A percentile compares a stretch with the other conserved stretches of the same genome.
Evolutionary conservation across 75 land plant species (phyloP).

Genomic region (Adiantum capillusveneris): DNA sequence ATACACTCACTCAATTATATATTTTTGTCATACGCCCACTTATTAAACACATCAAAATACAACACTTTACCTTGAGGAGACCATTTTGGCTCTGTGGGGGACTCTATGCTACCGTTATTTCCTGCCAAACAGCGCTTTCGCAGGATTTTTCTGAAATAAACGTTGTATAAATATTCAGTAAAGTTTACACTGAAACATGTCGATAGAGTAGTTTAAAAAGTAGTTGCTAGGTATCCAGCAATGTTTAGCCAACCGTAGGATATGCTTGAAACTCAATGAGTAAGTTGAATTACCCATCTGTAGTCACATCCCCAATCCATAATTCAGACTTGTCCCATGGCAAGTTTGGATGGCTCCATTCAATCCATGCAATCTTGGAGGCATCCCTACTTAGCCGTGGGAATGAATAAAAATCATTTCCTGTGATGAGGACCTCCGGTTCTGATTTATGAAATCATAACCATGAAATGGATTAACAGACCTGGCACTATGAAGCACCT

Average conservation of each 20-base stretch:
- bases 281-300: slow-evolving; percentile 53
- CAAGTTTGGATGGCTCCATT: slow-evolving; percentile 95
- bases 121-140: slow-evolving; percentile 75
- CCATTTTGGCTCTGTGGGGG: slow-evolving; percentile 94
- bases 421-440: slow-evolving; percentile 59
- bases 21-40: too few relatives aligned
- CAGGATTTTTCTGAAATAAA: slow-evolving; percentile 45
- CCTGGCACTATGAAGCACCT: neutral
- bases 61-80: slow-evolving; percentile 90
- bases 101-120: slow-evolving; percentile 54
- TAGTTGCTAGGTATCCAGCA: too few relatives aligned
- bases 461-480: neutral
- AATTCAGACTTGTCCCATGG: slow-evolving; percentile 85
- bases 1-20: too few relatives aligned
- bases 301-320: slow-evolving; percentile 79
- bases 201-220: too few relatives aligned
- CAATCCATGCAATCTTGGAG: slow-evolving; percentile 74
- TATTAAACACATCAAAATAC: too few relatives aligned
- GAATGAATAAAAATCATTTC: slow-evolving; percentile 90
- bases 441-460: slow-evolving; percentile 26
- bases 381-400: slow-evolving; percentile 71
- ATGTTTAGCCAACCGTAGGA: too few relatives aligned
- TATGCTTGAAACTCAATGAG: too few relatives aligned
- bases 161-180: too few relatives aligned
- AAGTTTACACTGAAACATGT: too few relatives aligned